A percentile compares a stretch with the other conserved stretches of the same genome.
These are phyloP conservation scores for Ustilago xerochloae DNA, from an alignment of 1,284 basidiomycete genomes.

Conservation along the genomic window DNA sequence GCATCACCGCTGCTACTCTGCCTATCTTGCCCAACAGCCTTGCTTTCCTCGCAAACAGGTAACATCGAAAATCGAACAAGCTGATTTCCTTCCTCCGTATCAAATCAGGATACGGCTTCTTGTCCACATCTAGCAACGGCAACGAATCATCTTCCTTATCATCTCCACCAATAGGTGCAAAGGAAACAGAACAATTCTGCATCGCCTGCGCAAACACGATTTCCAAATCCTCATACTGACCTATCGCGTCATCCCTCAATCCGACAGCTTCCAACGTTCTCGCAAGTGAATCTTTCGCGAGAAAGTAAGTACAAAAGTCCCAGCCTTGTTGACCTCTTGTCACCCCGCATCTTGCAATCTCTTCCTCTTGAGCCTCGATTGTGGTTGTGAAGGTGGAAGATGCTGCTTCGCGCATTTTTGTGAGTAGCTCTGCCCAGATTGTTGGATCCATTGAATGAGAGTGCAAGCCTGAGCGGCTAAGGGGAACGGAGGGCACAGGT, in stretches of 20 bases:
- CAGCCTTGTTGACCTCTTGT: conserved; percentile 42
- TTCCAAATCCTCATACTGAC: conserved; percentile 92
- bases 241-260: conserved; percentile 86
- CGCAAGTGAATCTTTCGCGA: conserved; percentile 86
- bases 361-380: conserved; percentile 70
- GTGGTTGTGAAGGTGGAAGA: conserved; percentile 83
- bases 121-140: conserved; percentile 80
- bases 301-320: conserved; percentile 76
- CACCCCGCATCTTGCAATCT: conserved; percentile 33
- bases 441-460: conserved; percentile 75
- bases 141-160: conserved; percentile 79
- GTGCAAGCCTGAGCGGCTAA: conserved; percentile 80
- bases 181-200: conserved; percentile 52
- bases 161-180: conserved; percentile 50
- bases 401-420: conserved; percentile 88
- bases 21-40: conserved; percentile 80
- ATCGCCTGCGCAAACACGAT: conserved; percentile 73
- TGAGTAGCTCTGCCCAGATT: conserved; percentile 87
- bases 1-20: conserved; percentile 76
- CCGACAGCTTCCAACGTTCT: conserved; percentile 90
- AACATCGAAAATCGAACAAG: conserved; percentile 92
- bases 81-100: conserved; percentile 91
- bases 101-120: conserved; percentile 88
- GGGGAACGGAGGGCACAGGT: conserved; percentile 67
- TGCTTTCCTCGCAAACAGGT: conserved; percentile 88